phyloP scores from a whole-genome alignment of 208 protist species.

The Wallacemonas sp. region DNA sequence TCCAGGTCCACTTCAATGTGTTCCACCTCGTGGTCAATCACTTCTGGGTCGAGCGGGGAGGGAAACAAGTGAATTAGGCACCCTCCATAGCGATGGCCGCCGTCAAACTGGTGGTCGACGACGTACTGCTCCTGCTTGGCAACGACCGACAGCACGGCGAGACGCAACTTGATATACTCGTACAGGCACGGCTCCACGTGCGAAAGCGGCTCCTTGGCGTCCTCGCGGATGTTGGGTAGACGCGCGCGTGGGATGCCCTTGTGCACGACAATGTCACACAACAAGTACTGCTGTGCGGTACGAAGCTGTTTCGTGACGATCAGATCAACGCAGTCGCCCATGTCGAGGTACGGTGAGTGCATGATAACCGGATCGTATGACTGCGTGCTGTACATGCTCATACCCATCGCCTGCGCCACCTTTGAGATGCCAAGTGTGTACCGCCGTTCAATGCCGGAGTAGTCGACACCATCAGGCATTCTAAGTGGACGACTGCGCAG shows the following conservation, averaged over 20 bases:
- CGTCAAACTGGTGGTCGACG: constrained; percentile 82
- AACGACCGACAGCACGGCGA: constrained; percentile 66
- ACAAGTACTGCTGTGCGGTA: constrained; percentile 73
- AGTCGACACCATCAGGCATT: constrained; percentile 80
- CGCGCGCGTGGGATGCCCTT: constrained; percentile 70
- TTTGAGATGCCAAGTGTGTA: constrained; percentile 77
- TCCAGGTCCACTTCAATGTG: constrained; percentile 82
- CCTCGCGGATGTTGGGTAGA: constrained; percentile 45
- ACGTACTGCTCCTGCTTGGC: constrained; percentile 87
- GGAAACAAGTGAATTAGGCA: constrained; percentile 87
- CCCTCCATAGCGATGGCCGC: constrained; percentile 79
- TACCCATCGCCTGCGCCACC: constrained; percentile 82
- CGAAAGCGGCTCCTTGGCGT: constrained; percentile 59
- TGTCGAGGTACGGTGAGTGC: constrained; percentile 71
- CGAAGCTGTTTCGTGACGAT: constrained; percentile 84
- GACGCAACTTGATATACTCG: constrained; percentile 80
- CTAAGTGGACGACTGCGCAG: constrained; percentile 64
- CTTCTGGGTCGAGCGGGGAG: constrained; percentile 72
- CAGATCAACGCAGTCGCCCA: constrained; percentile 83
- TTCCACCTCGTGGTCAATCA: constrained; percentile 81
- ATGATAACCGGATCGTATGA: constrained; percentile 80
- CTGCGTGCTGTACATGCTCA: constrained; percentile 83
- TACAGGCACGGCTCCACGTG: constrained; percentile 82
- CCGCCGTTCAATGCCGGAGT: constrained; percentile 77
- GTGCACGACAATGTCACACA: constrained; percentile 83